Base-by-base conservation (phyloP, 768 basidiomycete species). In the Lenzites betulinus region DNA sequence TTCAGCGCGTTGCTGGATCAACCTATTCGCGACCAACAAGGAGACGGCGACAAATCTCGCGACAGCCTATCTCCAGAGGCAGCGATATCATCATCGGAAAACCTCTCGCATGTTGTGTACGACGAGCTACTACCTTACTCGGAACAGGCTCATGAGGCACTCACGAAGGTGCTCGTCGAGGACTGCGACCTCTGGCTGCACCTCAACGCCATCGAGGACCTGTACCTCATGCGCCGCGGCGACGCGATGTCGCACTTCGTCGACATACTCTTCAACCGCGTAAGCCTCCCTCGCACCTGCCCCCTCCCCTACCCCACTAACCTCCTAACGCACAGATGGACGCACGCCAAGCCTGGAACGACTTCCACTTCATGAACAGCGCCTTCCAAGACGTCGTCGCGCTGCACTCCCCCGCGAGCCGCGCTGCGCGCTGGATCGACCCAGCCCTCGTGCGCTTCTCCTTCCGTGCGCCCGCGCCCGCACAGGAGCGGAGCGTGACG, bases 301-400 rank as follows among this genome's bases (percentile, higher is more conserved):
- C 1, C 20, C 5, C 25, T 16, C 22, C 23, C 15, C 42, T 2
- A 35, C 36, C 18, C 46, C 20, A 13, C 38, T 49, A 25, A 46
- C 20, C 18, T 18, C 51, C 18, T 44, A 44, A 3, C 2, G 7
- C 6, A 18, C 54, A 93, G 90, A 92, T 93, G 83, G 89, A 93
- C 64, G 76, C 76, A n/a, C 77, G 81, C 48, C 84, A 88, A 67
- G 52, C 67, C 3, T 94, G 92, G 92, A 79, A 74, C 47, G 92
- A 93, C 68, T 92, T 91, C 69, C 92, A 94, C 74, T 90, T 90
- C 73, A 71, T 93, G 55, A 93, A 93, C 67, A 87, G 83, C 28
- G 84, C 87, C 11, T 92, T 94, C 69, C 77, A 78, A 20, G 89
- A 92, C 51, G 80, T 88, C 28, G 77, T 87, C 38, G 79, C 83